Base-by-base conservation (phyloP, 2,329 filamentous ascomycete species). In the Rhynchosporium graminicola region DNA sequence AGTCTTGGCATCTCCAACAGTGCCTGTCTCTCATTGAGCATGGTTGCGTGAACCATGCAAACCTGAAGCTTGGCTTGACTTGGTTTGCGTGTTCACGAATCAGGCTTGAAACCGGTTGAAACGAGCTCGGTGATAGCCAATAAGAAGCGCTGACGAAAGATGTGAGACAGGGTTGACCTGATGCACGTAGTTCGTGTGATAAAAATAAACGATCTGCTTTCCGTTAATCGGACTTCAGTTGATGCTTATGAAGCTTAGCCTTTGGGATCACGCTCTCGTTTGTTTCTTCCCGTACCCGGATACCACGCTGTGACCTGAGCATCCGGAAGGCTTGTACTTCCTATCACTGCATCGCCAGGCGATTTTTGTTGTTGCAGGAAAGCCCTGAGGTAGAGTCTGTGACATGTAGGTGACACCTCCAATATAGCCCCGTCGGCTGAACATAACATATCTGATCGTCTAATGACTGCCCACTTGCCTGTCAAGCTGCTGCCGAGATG, bases 1-100 rank as follows among this genome's bases (percentile, higher is more conserved):
- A 46, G 13, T 45, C 54, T 57, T 57, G 54, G 54, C 42, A 57
- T 57, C 40, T 57, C 54, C 43, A 46, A 57, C 54, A 57, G 28
- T 33, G 5, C 40, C 3, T 57, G 54, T 57, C 54, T 57, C 52
- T 56, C 26, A 12, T 56, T 56, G 38, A 20, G 43, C 13, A 15
- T 28, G 43, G 38, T 33, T 57, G 54, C 26, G 54, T 9, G 31
- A 4, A 29, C 54, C 42, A 31, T 33, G 54, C 28, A 12, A 46
- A 33, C 42, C 29, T 57, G 54, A 43, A 36, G 40, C 42, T 46
- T 57, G 42, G 26, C 54, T 43, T 43, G 54, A 13, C 42, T 46
- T 57, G 42, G 26, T 40, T 43, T 43, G 54, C 54, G 54, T 46
- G 40, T 57, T 20, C 38, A 57, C 54, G 54, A 57, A 45, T 45